These are phyloP conservation scores for Mortierella sp. DNA, from an alignment of 371 early-diverging fungal species.

Conservation along the genomic window DNA sequence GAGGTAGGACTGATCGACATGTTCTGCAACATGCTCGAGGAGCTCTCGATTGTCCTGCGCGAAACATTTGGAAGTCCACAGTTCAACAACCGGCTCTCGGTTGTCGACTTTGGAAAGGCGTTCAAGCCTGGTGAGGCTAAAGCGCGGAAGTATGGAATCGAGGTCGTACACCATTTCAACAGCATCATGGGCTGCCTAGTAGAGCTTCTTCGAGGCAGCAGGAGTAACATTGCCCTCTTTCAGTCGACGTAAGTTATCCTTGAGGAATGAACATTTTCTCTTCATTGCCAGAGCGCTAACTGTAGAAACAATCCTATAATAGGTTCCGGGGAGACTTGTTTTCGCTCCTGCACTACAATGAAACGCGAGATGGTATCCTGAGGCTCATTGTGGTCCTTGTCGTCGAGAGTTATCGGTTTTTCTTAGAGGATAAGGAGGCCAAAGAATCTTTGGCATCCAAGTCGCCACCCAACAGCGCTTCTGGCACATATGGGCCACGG, in stretches of 20 bases:
- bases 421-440: slow-evolving; percentile 46
- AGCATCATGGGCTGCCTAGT: slow-evolving; percentile 64
- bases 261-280: too few species aligned
- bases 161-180: slow-evolving; percentile 63
- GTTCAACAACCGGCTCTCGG: slow-evolving; percentile 55
- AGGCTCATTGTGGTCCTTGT: slow-evolving; percentile 65
- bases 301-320: background rate
- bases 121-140: slow-evolving; percentile 34
- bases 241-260: slow-evolving; percentile 53
- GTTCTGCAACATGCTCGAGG: slow-evolving; percentile 67
- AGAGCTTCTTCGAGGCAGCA: slow-evolving; percentile 55
- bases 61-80: slow-evolving; percentile 56
- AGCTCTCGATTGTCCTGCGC: slow-evolving; percentile 60
- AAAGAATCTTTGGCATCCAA: slow-evolving; percentile 1
- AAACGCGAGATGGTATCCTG: slow-evolving; percentile 65
- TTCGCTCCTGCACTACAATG: slow-evolving; percentile 65
- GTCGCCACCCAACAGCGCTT: slow-evolving; percentile 22
- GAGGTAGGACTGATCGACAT: slow-evolving; percentile 75
- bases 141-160: slow-evolving; percentile 58
- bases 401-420: slow-evolving; percentile 55
- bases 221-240: slow-evolving; percentile 52
- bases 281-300: too few species aligned
- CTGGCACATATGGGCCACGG: slow-evolving; percentile 19
- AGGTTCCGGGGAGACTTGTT: slow-evolving; percentile 66
- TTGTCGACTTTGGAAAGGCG: slow-evolving; percentile 52